Percentiles rank a stretch among this genome's conserved stretches.
Conservation (phyloP, 169 alveolate species). For the Theileria equi region DNA sequence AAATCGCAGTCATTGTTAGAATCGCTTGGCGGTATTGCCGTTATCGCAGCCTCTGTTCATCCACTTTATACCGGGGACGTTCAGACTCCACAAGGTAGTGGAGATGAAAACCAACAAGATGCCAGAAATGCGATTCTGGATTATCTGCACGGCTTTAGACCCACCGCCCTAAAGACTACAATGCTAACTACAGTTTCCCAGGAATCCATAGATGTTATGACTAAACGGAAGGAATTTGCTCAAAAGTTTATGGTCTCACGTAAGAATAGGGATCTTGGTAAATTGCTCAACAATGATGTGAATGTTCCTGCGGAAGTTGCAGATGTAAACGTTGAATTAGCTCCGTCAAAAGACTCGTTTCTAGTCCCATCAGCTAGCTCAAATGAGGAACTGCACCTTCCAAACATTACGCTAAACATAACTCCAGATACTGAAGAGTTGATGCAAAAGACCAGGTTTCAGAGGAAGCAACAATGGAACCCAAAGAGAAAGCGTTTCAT, state of each 20-base stretch:
- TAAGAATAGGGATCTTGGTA: not conserved
- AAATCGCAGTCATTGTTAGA: constrained; percentile 32
- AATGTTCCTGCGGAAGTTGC: not conserved
- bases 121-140: constrained; percentile 5
- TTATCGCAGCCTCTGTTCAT: constrained; percentile 18
- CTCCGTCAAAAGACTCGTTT: not conserved
- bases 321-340: not conserved
- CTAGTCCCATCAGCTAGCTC: too few species aligned
- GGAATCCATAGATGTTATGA: not conserved
- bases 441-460: constrained; percentile 43
- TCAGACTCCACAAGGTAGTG: not conserved
- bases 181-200: not conserved
- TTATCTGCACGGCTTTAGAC: constrained; percentile 29
- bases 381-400: too few species aligned
- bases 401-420: constrained; percentile 46
- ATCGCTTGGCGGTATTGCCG: constrained; percentile 36
- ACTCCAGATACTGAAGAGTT: constrained; percentile 60
- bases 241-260: not conserved
- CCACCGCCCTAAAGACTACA: not conserved
- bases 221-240: not conserved
- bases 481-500: constrained; percentile 56
- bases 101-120: not conserved
- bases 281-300: not conserved
- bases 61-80: constrained; percentile 21
- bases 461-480: constrained; percentile 60